Evolutionary conservation across 192 early-diverging fungal species (phyloP).

Genomic region (Podochytrium sp.): DNA sequence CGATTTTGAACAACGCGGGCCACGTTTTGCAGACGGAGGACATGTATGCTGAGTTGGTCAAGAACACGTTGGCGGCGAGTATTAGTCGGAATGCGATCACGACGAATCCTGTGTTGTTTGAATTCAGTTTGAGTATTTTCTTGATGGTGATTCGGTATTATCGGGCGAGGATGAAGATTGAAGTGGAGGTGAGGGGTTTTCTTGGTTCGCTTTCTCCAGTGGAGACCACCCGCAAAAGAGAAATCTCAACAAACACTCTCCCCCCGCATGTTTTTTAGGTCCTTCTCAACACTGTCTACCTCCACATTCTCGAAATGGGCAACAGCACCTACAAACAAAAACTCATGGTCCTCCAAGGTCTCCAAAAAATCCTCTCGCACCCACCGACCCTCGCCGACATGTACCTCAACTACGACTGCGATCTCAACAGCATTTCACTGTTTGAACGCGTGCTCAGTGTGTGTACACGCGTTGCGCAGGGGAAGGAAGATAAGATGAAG

Average conservation of each 20-base stretch:
- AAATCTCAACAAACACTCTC: background rate
- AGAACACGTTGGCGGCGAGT: conserved; percentile 46
- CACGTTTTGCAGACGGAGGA: conserved; percentile 52
- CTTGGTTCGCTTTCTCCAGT: background rate
- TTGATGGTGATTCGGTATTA: conserved; percentile 56
- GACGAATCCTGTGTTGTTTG: conserved; percentile 62
- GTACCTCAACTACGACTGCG: conserved; percentile 69
- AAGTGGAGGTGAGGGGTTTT: conserved; percentile 52
- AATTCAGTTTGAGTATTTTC: conserved; percentile 60
- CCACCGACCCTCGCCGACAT: conserved; percentile 62
- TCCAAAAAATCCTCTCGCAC: conserved; percentile 59
- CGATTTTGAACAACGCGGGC: conserved; percentile 58
- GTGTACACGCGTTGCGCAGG: conserved; percentile 52
- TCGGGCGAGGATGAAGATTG: conserved; percentile 52
- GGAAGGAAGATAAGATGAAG: conserved; percentile 19
- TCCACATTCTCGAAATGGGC: conserved; percentile 68
- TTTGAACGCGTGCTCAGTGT: conserved; percentile 57
- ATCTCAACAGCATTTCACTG: conserved; percentile 49
- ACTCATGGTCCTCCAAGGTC: conserved; percentile 53
- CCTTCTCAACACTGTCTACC: conserved; percentile 59
- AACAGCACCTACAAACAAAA: conserved; percentile 63
- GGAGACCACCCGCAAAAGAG: background rate
- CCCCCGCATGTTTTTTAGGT: conserved; percentile 4
- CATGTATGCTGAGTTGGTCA: conserved; percentile 44
- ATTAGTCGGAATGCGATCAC: conserved; percentile 60